A percentile compares a stretch with the other conserved stretches of the same genome.
These are phyloP conservation scores for Pyricularia pennisetigena DNA, from an alignment of 2,329 filamentous ascomycete species.

Conservation along the genomic window DNA sequence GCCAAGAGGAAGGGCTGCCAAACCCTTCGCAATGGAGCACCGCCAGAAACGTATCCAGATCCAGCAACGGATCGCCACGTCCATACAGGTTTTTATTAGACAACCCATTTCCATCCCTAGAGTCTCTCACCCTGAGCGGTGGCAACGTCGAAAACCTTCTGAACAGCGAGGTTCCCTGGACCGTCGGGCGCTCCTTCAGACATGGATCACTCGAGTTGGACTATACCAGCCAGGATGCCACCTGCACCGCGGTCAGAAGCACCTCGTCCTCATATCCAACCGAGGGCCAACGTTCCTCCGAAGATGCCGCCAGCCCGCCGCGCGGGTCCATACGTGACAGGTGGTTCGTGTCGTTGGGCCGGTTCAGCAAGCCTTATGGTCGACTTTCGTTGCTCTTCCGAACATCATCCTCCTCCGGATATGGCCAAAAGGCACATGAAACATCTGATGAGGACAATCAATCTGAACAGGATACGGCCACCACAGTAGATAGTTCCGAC, in stretches of 20 bases:
- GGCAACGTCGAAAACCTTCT: background rate
- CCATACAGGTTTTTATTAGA: slow-evolving; percentile 2
- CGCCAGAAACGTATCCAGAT: background rate
- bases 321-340: background rate
- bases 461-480: slow-evolving; percentile 2
- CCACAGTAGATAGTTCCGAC: background rate
- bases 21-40: background rate
- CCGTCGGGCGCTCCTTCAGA: background rate
- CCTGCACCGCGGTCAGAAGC: slow-evolving; percentile 8
- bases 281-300: slow-evolving; percentile 9
- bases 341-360: background rate
- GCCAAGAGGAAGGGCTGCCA: background rate
- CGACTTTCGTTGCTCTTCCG: slow-evolving; percentile 4
- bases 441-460: background rate
- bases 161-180: slow-evolving; percentile 2
- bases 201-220: background rate
- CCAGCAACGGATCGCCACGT: background rate
- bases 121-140: slow-evolving; percentile 1
- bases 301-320: slow-evolving; percentile 10
- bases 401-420: slow-evolving; percentile 1
- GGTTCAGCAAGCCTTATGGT: background rate
- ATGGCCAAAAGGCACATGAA: background rate
- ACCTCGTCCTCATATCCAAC: slow-evolving; percentile 14
- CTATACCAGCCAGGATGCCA: background rate
- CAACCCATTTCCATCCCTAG: slow-evolving; percentile 1